These are phyloP conservation scores for Auricularia auricula-judae DNA, from an alignment of 768 basidiomycete species.

Conservation along the genomic window DNA sequence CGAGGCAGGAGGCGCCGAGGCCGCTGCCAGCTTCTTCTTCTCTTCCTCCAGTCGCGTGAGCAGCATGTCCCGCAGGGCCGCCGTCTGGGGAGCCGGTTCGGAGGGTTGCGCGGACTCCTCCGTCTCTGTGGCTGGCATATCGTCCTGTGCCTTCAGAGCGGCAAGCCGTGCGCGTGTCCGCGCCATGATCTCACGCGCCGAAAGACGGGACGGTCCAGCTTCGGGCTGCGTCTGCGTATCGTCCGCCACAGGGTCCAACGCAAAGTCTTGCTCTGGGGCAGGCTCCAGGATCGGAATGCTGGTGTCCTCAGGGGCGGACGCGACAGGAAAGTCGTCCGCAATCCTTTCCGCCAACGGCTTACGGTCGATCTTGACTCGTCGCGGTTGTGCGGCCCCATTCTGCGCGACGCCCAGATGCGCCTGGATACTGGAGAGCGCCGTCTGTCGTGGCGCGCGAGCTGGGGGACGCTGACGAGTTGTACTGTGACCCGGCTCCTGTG, in stretches of 20 bases:
- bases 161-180: conserved; percentile 19
- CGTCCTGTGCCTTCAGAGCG: background rate
- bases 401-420: background rate
- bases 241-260: too few species aligned
- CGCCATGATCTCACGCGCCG: conserved; percentile 18
- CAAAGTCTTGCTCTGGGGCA: too few species aligned
- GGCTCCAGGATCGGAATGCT: too few species aligned
- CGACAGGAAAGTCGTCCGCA: background rate
- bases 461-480: background rate
- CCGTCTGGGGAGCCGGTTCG: background rate
- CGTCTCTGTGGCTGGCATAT: too few species aligned
- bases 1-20: background rate
- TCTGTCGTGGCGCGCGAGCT: background rate
- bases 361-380: background rate
- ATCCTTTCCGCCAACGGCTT: background rate
- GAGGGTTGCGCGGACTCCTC: background rate
- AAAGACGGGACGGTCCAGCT: background rate
- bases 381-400: background rate
- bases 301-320: conserved; percentile 1
- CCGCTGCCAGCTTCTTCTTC: conserved; percentile 16
- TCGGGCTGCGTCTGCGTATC: background rate
- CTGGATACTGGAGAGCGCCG: background rate
- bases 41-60: conserved; percentile 34
- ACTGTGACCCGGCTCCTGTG: background rate
- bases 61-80: conserved; percentile 23